Evolutionary conservation across 495 filamentous ascomycete species (phyloP).

Genomic region (Hypomontagnella monticulosa): DNA sequence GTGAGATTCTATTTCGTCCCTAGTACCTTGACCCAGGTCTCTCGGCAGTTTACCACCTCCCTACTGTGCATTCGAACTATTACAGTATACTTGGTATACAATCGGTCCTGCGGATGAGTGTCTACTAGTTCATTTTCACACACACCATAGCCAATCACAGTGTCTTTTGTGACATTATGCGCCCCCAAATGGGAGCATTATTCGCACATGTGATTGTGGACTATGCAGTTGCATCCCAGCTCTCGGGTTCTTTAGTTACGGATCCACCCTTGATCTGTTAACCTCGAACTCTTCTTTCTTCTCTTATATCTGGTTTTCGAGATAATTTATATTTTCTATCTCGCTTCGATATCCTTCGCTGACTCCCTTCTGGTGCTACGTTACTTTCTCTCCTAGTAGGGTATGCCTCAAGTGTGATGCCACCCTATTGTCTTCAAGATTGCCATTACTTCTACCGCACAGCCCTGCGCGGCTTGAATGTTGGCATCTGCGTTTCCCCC

Average conservation of each 20-base stretch:
- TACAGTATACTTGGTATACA: slow-evolving; percentile 18
- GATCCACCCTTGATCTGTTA: slow-evolving; percentile 29
- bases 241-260: slow-evolving; percentile 28
- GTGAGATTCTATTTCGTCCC: slow-evolving; percentile 35
- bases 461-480: slow-evolving; percentile 81
- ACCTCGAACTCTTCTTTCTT: slow-evolving; percentile 3
- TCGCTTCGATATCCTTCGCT: slow-evolving; percentile 18
- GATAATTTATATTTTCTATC: slow-evolving; percentile 39
- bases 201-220: slow-evolving; percentile 42
- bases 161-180: slow-evolving; percentile 36
- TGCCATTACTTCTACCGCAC: slow-evolving; percentile 94
- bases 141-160: slow-evolving; percentile 51
- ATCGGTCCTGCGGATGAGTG: slow-evolving; percentile 58
- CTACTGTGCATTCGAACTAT: slow-evolving; percentile 46
- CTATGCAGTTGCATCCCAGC: slow-evolving; percentile 28
- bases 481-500: slow-evolving; percentile 77
- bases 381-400: slow-evolving; percentile 20
- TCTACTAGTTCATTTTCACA: slow-evolving; percentile 46
- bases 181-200: slow-evolving; percentile 21
- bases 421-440: slow-evolving; percentile 83
- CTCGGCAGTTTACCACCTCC: slow-evolving; percentile 52
- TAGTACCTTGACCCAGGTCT: slow-evolving; percentile 39
- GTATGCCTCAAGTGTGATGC: slow-evolving; percentile 67
- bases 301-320: slow-evolving; percentile 15
- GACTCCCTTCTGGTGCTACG: not conserved